Evolutionary conservation across 371 early-diverging fungal species (phyloP).

Genomic region (Haplosporangium sp.): DNA sequence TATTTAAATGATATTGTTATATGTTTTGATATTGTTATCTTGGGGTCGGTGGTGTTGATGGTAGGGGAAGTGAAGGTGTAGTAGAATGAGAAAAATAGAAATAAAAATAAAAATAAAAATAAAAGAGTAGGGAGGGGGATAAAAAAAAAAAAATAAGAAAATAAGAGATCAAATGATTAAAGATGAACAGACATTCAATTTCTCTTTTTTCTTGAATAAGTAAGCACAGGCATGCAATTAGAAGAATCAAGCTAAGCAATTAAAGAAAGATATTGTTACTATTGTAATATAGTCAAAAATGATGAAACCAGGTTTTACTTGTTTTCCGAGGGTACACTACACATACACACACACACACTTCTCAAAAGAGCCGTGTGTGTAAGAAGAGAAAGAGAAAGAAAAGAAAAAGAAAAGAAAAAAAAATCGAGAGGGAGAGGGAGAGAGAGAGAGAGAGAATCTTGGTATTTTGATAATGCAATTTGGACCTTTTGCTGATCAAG

Average conservation of each 20-base stretch:
- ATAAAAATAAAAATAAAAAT: not conserved
- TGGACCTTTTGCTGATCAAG: not conserved
- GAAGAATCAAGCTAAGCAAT: not conserved
- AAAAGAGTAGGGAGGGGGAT: not conserved
- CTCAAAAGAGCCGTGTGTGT: too few species aligned
- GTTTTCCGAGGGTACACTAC: too few species aligned
- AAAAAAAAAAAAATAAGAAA: not conserved
- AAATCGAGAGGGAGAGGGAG: not conserved
- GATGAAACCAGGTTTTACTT: too few species aligned
- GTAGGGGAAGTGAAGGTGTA: not conserved
- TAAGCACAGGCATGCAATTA: too few species aligned
- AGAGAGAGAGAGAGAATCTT: not conserved
- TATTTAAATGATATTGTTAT: not conserved
- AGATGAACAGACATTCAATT: not conserved
- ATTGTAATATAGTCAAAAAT: too few species aligned
- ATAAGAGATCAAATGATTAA: not conserved
- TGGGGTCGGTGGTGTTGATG: not conserved
- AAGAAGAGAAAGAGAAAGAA: not conserved
- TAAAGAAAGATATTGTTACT: not conserved
- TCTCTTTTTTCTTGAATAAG: not conserved
- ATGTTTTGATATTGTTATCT: not conserved
- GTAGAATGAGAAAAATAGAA: not conserved
- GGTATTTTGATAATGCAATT: too few species aligned
- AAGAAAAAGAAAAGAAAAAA: not conserved
- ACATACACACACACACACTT: too few species aligned